A percentile compares a stretch with the other conserved stretches of the same genome.
phyloP scores from a whole-genome alignment of 192 early-diverging fungal genomes.

The Linnemannia schmuckeri region DNA sequence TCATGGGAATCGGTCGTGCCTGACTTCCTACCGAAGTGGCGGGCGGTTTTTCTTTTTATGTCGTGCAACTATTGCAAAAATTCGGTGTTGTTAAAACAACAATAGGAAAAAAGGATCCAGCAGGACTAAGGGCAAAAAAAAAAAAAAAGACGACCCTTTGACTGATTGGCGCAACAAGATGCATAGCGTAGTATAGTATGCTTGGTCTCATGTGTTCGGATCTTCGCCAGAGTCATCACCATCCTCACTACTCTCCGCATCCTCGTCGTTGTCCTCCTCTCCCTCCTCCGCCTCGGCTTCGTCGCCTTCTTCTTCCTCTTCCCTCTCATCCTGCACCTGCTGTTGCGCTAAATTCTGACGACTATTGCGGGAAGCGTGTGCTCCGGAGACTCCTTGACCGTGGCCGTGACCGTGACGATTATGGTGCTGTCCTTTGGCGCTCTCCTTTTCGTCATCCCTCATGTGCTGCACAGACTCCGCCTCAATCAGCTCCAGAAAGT shows the following conservation, averaged over 20 bases:
- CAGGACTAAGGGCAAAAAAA: background rate
- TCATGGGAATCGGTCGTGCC: background rate
- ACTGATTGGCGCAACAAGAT: too few species aligned
- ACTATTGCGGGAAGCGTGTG: background rate
- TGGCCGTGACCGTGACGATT: background rate
- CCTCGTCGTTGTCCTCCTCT: background rate
- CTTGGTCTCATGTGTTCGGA: background rate
- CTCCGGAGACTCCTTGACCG: background rate
- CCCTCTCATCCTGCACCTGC: background rate
- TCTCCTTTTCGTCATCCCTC: background rate
- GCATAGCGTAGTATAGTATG: background rate
- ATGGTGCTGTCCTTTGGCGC: background rate
- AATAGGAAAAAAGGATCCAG: background rate
- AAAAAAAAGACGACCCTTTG: background rate
- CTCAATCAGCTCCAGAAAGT: constrained; percentile 36
- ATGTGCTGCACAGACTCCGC: constrained; percentile 22
- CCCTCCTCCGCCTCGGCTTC: constrained; percentile 3
- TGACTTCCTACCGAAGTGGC: background rate
- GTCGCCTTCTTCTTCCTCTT: background rate
- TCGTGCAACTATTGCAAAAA: too few species aligned
- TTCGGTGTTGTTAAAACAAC: background rate
- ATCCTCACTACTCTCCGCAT: background rate
- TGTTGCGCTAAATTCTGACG: background rate
- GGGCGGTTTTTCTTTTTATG: background rate
- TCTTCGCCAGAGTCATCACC: background rate